Conservation (phyloP, 2,329 filamentous ascomycete genomes). For the Pseudogymnoascus sp. region DNA sequence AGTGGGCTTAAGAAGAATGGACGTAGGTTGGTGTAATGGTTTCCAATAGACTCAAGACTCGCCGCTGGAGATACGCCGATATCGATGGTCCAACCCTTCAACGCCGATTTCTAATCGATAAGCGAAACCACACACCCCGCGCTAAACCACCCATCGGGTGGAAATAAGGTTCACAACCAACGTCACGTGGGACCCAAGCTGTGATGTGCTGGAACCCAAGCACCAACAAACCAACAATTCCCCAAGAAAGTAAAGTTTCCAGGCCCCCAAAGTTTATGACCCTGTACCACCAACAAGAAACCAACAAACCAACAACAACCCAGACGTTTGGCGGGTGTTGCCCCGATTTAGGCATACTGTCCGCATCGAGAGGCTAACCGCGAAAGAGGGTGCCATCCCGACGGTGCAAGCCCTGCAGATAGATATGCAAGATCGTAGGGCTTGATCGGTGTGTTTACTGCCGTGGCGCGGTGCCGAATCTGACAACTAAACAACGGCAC, state of each 20-base stretch:
- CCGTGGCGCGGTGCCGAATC: not conserved
- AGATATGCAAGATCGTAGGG: not conserved
- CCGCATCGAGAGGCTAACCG: not conserved
- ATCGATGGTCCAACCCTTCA: not conserved
- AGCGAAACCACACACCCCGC: not conserved
- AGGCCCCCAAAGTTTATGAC: not conserved
- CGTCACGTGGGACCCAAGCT: not conserved
- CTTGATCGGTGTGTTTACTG: not conserved
- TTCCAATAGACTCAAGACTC: not conserved
- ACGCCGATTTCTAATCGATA: not conserved
- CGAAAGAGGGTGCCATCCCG: not conserved
- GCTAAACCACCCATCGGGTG: not conserved
- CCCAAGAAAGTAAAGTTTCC: not conserved
- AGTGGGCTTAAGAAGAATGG: not conserved
- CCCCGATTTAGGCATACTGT: too few species aligned
- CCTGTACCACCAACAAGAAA: not conserved
- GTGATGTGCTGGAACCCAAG: not conserved
- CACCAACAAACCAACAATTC: not conserved
- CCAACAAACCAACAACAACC: not conserved
- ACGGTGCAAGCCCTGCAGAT: not conserved
- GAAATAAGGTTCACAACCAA: not conserved
- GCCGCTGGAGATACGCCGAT: not conserved
- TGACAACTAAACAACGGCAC: not conserved
- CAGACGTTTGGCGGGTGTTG: not conserved
- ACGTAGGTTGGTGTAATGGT: not conserved